Percentiles rank a stretch among this genome's conserved stretches.
These are phyloP conservation scores for Psilocybe cubensis DNA, from an alignment of 768 basidiomycete genomes.

Conservation along the genomic window DNA sequence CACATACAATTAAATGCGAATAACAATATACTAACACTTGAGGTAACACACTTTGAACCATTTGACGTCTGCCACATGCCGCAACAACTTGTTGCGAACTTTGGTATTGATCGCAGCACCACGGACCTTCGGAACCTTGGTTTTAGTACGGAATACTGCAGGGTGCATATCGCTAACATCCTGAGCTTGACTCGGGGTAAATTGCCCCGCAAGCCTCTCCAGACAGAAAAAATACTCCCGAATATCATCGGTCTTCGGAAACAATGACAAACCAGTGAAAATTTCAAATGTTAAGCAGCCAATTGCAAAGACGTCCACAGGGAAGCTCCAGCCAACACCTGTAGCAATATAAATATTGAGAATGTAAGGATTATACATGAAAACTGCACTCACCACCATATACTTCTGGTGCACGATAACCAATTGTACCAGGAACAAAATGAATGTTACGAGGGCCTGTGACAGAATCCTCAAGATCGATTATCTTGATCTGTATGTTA, in stretches of 20 bases:
- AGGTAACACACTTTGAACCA: not conserved
- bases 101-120: not conserved
- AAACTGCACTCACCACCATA: not conserved
- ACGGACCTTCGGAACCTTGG: not conserved
- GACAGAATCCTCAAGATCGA: slow-evolving; percentile 1
- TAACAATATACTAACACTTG: not conserved
- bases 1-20: not conserved
- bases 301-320: slow-evolving; percentile 1
- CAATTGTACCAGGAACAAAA: not conserved
- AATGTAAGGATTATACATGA: not conserved
- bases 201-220: not conserved
- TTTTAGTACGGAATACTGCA: not conserved
- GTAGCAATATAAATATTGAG: not conserved
- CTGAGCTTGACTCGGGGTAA: not conserved
- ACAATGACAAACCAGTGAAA: not conserved
- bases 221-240: not conserved
- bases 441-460: not conserved
- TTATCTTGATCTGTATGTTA: not conserved
- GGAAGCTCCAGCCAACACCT: slow-evolving; percentile 1
- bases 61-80: not conserved
- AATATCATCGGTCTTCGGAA: not conserved
- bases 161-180: not conserved
- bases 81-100: not conserved
- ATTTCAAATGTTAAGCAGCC: slow-evolving; percentile 3
- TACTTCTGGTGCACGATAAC: not conserved